phyloP scores from a whole-genome alignment of 1,284 basidiomycete species.

The Rhodofomes roseus region DNA sequence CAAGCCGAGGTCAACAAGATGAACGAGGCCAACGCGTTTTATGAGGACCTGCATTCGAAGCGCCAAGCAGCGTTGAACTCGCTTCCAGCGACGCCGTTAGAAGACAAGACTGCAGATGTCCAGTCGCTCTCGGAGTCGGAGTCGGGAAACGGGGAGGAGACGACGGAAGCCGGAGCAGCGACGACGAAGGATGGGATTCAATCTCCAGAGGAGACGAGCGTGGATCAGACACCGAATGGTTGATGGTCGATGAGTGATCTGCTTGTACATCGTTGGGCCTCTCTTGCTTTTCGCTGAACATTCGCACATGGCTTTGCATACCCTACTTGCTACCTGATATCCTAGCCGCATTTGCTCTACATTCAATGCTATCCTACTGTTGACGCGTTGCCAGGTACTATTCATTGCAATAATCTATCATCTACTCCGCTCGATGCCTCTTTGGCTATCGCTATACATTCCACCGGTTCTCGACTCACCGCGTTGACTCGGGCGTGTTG shows the following conservation, averaged over 20 bases:
- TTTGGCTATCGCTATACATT: neutral
- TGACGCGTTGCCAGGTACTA: neutral
- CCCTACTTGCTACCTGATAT: constrained; percentile 27
- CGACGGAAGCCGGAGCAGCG: constrained; percentile 43
- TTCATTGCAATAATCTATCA: neutral
- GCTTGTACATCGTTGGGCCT: constrained; percentile 13
- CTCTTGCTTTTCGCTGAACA: constrained; percentile 11
- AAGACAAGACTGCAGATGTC: constrained; percentile 22
- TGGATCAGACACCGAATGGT: constrained; percentile 86
- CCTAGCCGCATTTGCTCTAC: neutral
- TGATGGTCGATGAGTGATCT: constrained; percentile 57
- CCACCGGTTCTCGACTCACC: too few species aligned
- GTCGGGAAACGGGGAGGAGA: constrained; percentile 72
- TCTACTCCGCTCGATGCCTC: neutral
- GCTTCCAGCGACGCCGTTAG: constrained; percentile 27
- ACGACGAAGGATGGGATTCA: constrained; percentile 69
- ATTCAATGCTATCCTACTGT: constrained; percentile 3
- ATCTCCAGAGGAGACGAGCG: constrained; percentile 61
- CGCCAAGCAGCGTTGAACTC: constrained; percentile 55
- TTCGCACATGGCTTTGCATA: constrained; percentile 21
- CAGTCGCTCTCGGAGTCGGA: constrained; percentile 25
- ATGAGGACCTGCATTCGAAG: constrained; percentile 74
- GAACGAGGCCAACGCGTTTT: constrained; percentile 88
- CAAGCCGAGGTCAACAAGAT: constrained; percentile 91
- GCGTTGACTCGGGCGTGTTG: too few species aligned